Conservation (phyloP, 805 yeast genomes). For the Cyberlindnera mycetangii region DNA sequence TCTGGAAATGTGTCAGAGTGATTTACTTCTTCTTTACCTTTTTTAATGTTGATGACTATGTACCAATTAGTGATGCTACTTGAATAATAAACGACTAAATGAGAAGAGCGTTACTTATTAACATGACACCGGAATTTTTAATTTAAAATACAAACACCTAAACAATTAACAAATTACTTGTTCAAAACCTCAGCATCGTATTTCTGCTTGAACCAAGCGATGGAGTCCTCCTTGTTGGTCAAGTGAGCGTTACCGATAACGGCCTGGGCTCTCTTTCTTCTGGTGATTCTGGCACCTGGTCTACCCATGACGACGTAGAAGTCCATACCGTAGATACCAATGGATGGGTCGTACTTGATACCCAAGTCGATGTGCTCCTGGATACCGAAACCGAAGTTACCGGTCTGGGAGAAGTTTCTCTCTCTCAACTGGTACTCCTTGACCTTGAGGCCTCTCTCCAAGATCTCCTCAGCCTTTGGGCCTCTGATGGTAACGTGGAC, state of each 20-base stretch:
- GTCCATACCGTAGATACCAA: conserved; percentile 99
- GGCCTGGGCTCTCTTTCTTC: conserved; percentile 94
- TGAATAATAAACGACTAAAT: neutral
- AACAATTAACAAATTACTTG: conserved; percentile 46
- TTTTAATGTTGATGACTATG: conserved; percentile 12
- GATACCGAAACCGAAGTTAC: conserved; percentile 99
- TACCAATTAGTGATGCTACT: neutral
- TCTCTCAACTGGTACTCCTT: conserved; percentile 96
- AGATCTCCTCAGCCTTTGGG: conserved; percentile 99
- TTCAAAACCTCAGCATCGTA: conserved; percentile 97
- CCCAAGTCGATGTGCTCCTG: conserved; percentile 99
- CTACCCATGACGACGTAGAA: conserved; percentile 99
- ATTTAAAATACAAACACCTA: conserved; percentile 22
- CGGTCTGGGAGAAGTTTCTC: conserved; percentile 97
- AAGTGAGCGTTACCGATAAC: conserved; percentile 90
- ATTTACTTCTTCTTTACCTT: neutral
- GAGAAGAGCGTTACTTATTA: conserved; percentile 6
- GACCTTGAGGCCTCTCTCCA: conserved; percentile 99
- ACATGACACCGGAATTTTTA: conserved; percentile 15
- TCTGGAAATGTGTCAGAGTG: conserved; percentile 29
- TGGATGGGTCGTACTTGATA: conserved; percentile 99
- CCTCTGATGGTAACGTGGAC: conserved; percentile 99
- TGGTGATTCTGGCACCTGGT: conserved; percentile 98
- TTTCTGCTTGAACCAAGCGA: conserved; percentile 98
- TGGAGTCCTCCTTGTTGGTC: conserved; percentile 90